Base-by-base conservation (phyloP, 1,284 basidiomycete genomes). In the Phellopilus nigrolimitatus region DNA sequence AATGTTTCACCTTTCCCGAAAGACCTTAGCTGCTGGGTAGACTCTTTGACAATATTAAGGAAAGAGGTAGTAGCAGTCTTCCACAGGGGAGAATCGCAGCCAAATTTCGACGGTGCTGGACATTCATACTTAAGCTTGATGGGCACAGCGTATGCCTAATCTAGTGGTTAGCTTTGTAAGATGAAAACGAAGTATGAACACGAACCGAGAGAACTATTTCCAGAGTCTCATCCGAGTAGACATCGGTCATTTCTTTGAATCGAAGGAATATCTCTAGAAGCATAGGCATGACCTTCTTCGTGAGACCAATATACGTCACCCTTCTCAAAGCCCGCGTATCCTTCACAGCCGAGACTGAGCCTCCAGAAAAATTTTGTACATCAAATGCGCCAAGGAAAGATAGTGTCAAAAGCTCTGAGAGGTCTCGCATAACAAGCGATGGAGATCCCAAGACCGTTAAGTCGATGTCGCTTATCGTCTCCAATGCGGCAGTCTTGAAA, bases 71-170 rank as follows among this genome's bases (percentile, higher is more conserved):
- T 86, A 2, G 91, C 92, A 0, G 90, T 93, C 68, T 92, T 93
- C 94, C 93, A 97, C 6, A 97, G 68, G 0, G 92, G 91, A n/a
- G 66, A 68, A 62, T 92, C 92, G 48, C 88, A 82, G 1, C 89
- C 90, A 61, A 82, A 90, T 64, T 87, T 92, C 38, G 85, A 92
- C 0, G 94, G 77, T 0, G 86, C 71, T 0, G 95, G 94, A 64
- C 95, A 97, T 40, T 94, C 91, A 60, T 97, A 97, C 67, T 95
- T 95, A 56, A 98, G 72, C 64, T 93, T 93, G 64, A 97, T 84
- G 0, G 95, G 93, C 28, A 95, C 84, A 1, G 88, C 80, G 60
- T 90, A 92, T 0, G 92, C 86, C 90, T 93, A 48, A 4, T 6
- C 1, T 13, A 28, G 48, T 0, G 44, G 31, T n/a, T 22, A 52